A percentile compares a stretch with the other conserved stretches of the same genome.
Evolutionary conservation across 179 eudicot species (phyloP).

Genomic region (Camellia oleifera): DNA sequence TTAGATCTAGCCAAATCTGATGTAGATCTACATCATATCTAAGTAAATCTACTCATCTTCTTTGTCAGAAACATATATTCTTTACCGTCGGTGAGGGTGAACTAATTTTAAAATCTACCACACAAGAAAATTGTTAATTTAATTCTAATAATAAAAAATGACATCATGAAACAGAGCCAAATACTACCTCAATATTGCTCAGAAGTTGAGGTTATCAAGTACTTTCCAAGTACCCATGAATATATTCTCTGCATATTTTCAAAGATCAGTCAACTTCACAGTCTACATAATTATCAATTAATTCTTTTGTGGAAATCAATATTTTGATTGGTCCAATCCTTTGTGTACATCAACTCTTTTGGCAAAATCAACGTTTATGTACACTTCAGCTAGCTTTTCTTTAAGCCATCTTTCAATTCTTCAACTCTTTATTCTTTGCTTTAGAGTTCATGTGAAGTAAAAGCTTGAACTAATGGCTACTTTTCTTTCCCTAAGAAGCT

Average conservation of each 20-base stretch:
- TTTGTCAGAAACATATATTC: no score
- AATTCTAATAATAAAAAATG: no score
- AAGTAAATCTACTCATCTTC: no score
- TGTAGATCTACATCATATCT: no score
- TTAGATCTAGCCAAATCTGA: no score
- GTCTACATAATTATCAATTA: not conserved
- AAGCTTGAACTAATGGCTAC: constrained; percentile 5
- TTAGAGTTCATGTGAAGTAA: not conserved
- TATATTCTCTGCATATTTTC: not conserved
- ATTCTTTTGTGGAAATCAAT: no score
- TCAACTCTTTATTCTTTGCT: not conserved
- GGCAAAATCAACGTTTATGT: not conserved
- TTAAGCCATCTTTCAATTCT: not conserved
- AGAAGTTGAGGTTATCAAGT: not conserved
- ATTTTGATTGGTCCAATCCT: not conserved
- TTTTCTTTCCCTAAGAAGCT: no score
- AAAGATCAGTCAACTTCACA: not conserved
- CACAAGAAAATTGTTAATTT: no score
- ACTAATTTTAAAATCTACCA: no score
- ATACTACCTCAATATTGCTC: no score
- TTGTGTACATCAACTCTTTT: not conserved
- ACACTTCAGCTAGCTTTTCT: not conserved
- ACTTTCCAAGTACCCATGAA: not conserved
- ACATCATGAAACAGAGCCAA: no score
- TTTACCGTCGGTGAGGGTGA: no score